These are phyloP conservation scores for Colletotrichum sp. DNA, from an alignment of 2,329 filamentous ascomycete genomes.

Conservation along the genomic window DNA sequence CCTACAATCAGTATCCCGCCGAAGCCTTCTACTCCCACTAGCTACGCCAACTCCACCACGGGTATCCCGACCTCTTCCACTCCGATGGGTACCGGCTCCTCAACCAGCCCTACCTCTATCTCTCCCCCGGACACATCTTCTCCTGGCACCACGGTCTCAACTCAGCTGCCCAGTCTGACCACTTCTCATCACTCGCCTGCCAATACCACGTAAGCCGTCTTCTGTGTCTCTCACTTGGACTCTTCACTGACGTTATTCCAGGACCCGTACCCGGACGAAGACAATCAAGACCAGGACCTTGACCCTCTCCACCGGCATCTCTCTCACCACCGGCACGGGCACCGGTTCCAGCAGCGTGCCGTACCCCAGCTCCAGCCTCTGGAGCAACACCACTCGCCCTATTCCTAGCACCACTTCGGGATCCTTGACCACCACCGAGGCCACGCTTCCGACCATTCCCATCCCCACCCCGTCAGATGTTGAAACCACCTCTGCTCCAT, in stretches of 20 bases:
- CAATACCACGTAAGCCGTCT: slow-evolving; percentile 1
- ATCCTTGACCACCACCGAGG: not conserved
- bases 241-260: not conserved
- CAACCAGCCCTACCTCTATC: not conserved
- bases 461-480: not conserved
- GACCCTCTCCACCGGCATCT: not conserved
- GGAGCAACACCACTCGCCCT: slow-evolving; percentile 1
- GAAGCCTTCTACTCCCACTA: not conserved
- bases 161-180: slow-evolving; percentile 5
- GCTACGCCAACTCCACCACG: not conserved
- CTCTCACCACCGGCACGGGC: not conserved
- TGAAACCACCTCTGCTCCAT: not conserved
- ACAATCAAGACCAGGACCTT: not conserved
- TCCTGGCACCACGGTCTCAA: not conserved
- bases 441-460: not conserved
- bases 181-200: not conserved
- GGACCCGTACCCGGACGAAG: not conserved
- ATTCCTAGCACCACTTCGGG: not conserved
- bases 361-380: not conserved
- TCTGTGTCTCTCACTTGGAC: not conserved
- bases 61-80: not conserved
- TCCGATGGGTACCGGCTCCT: not conserved
- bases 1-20: not conserved
- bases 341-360: not conserved
- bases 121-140: not conserved